phyloP scores from a whole-genome alignment of 805 yeast species.

The Metschnikowia similis region DNA sequence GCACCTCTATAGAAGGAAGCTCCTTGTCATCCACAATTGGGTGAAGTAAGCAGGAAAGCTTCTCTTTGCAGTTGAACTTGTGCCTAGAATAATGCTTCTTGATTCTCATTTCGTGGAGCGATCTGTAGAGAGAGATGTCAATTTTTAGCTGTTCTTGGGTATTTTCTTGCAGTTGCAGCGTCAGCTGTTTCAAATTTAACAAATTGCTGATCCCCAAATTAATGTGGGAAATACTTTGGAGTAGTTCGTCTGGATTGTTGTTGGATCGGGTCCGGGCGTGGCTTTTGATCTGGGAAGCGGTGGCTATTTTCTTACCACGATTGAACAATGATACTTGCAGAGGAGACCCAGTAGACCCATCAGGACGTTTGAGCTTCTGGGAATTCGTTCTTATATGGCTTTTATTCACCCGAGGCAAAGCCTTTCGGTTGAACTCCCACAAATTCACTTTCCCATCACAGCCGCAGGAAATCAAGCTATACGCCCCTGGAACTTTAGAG shows the following conservation, averaged over 20 bases:
- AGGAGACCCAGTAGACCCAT: neutral
- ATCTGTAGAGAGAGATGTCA: constrained; percentile 29
- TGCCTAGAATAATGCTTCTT: constrained; percentile 28
- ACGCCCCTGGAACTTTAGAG: constrained; percentile 12
- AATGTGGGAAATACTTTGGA: constrained; percentile 11
- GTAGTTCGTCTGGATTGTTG: constrained; percentile 10
- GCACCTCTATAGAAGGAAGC: constrained; percentile 37
- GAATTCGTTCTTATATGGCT: constrained; percentile 10
- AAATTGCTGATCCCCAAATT: constrained; percentile 16
- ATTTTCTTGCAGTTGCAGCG: constrained; percentile 6
- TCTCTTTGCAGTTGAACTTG: constrained; percentile 10
- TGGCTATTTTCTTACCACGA: neutral
- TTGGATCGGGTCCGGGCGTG: constrained; percentile 10
- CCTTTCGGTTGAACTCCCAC: constrained; percentile 44
- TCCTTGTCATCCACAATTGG: constrained; percentile 35
- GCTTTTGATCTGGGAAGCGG: neutral
- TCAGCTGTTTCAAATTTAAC: constrained; percentile 10
- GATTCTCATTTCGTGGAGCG: constrained; percentile 32
- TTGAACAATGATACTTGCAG: neutral
- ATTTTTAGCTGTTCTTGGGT: constrained; percentile 23
- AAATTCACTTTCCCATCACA: constrained; percentile 37
- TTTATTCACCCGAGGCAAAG: constrained; percentile 34
- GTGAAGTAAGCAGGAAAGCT: constrained; percentile 26
- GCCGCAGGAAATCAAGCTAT: constrained; percentile 36
- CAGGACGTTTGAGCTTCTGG: neutral